phyloP scores from a whole-genome alignment of 129 eudicot species.

The Erigeron canadensis region DNA sequence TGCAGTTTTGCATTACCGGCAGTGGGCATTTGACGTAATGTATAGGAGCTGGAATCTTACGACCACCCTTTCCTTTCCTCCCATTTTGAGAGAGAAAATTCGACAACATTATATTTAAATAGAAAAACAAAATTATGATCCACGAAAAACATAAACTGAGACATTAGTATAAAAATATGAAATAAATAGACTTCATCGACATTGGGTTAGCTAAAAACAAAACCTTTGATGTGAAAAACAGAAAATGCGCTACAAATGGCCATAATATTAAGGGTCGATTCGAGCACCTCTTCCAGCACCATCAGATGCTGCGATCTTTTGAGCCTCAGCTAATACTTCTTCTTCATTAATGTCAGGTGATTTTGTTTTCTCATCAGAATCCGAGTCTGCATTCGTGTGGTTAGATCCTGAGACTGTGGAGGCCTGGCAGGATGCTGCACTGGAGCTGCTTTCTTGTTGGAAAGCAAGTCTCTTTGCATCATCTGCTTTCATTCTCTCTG shows the following conservation, averaged over 20 bases:
- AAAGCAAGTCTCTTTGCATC: conserved; percentile 51
- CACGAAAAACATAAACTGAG: conserved; percentile 6
- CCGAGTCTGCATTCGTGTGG: conserved; percentile 30
- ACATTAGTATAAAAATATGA: conserved; percentile 2
- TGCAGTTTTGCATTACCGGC: not conserved
- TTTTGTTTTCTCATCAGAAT: conserved; percentile 45
- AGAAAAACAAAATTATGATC: conserved; percentile 24
- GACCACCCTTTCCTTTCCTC: not conserved
- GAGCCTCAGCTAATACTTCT: conserved; percentile 34
- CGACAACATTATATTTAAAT: not conserved
- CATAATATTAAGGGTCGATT: conserved; percentile 23
- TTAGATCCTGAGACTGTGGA: conserved; percentile 20
- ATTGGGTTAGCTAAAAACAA: conserved; percentile 14
- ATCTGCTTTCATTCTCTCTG: conserved; percentile 84
- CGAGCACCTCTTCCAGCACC: conserved; percentile 33
- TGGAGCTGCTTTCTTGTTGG: conserved; percentile 40
- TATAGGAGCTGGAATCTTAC: not conserved
- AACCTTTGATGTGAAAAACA: conserved; percentile 8
- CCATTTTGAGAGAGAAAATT: conserved; percentile 4
- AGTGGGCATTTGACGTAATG: not conserved
- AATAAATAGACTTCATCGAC: conserved; percentile 7
- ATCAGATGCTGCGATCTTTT: conserved; percentile 31
- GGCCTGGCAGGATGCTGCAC: conserved; percentile 16
- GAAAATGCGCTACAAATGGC: not conserved
- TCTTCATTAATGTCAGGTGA: conserved; percentile 45